Conservation (phyloP, 148 eudicot species). For the Chenopodium berlandieri region DNA sequence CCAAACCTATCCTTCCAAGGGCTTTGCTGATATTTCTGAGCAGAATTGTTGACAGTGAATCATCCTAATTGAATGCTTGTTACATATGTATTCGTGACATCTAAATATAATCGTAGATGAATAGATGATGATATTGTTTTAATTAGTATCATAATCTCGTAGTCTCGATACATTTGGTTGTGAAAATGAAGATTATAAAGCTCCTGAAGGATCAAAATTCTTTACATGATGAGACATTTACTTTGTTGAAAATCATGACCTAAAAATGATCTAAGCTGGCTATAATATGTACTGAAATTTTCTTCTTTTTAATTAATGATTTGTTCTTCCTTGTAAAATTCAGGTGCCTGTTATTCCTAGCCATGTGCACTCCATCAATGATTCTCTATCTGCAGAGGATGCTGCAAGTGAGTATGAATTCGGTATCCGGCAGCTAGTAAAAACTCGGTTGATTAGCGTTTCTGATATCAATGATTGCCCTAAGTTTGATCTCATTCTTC, state of each 20-base stretch:
- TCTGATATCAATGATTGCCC: constrained; percentile 80
- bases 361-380: constrained; percentile 80
- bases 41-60: neutral
- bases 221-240: neutral
- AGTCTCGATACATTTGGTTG: neutral
- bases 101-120: neutral
- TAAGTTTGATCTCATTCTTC: constrained; percentile 84
- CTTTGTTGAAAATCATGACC: neutral
- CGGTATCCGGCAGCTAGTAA: constrained; percentile 77
- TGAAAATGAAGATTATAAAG: neutral
- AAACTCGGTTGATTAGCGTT: constrained; percentile 60
- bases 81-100: neutral
- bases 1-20: neutral
- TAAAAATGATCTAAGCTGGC: neutral
- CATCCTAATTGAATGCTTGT: neutral
- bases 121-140: neutral
- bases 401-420: constrained; percentile 85
- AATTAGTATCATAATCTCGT: neutral
- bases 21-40: neutral
- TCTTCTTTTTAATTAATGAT: neutral
- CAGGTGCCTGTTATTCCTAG: constrained; percentile 80
- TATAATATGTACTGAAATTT: neutral
- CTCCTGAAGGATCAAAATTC: neutral
- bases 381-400: constrained; percentile 70
- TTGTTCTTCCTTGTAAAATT: neutral